Percentiles rank a stretch among this genome's conserved stretches.
Conservation (phyloP, 805 yeast genomes). For the Saturnispora quitensis region DNA sequence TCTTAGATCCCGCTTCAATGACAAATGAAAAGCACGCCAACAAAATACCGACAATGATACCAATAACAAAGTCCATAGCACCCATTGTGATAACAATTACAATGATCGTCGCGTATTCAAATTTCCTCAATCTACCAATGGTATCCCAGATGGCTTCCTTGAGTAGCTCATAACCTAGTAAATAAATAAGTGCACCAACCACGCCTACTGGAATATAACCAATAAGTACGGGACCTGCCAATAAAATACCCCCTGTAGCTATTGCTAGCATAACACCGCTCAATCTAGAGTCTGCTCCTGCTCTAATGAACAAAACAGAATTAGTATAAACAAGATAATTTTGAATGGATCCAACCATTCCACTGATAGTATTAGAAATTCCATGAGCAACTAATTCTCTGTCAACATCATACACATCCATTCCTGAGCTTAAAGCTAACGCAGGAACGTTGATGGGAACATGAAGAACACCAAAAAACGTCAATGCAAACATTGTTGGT, state of each 20-base stretch:
- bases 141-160: slow-evolving; percentile 86
- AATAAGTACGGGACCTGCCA: slow-evolving; percentile 85
- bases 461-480: slow-evolving; percentile 91
- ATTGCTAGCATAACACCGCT: slow-evolving; percentile 86
- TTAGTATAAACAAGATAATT: slow-evolving; percentile 94
- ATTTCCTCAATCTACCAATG: slow-evolving; percentile 57
- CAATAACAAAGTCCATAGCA: slow-evolving; percentile 86
- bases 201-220: slow-evolving; percentile 94
- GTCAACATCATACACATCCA: slow-evolving; percentile 84
- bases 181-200: slow-evolving; percentile 84
- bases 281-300: slow-evolving; percentile 85
- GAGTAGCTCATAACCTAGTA: slow-evolving; percentile 83
- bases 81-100: slow-evolving; percentile 94
- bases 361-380: slow-evolving; percentile 76
- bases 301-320: slow-evolving; percentile 80
- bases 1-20: slow-evolving; percentile 79
- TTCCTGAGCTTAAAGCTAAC: slow-evolving; percentile 78
- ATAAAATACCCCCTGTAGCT: slow-evolving; percentile 74
- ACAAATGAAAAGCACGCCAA: slow-evolving; percentile 92
- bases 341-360: slow-evolving; percentile 79
- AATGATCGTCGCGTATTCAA: slow-evolving; percentile 78
- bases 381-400: slow-evolving; percentile 94
- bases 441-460: slow-evolving; percentile 99
- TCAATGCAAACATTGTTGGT: slow-evolving; percentile 92
- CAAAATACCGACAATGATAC: slow-evolving; percentile 82